Percentiles rank a stretch among this genome's conserved stretches.
These are phyloP conservation scores for Pugionium cornutum DNA, from an alignment of 345 rosid species.

Conservation along the genomic window DNA sequence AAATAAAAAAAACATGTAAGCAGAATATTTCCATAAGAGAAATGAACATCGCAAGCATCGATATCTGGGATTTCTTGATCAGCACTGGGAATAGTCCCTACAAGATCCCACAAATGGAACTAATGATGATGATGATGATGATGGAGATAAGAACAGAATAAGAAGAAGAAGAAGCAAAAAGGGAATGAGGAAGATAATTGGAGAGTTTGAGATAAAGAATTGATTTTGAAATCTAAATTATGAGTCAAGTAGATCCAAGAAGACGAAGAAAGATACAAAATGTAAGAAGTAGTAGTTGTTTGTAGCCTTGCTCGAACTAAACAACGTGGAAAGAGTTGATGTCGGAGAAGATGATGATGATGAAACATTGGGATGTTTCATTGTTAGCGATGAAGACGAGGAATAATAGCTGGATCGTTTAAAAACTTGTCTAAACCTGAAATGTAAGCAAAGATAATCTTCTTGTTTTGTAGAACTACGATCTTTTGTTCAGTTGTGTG, in stretches of 20 bases:
- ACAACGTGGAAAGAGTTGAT: constrained; percentile 19
- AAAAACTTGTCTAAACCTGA: constrained; percentile 6
- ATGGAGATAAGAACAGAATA: constrained; percentile 29
- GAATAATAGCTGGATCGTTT: constrained; percentile 1
- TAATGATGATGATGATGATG: constrained; percentile 43
- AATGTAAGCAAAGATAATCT: constrained; percentile 21
- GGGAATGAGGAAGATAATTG: constrained; percentile 56
- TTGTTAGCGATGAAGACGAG: constrained; percentile 55
- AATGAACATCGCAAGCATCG: too few relatives aligned
- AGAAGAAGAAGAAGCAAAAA: constrained; percentile 50
- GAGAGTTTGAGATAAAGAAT: constrained; percentile 54
- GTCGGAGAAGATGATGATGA: constrained; percentile 42
- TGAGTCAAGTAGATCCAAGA: constrained; percentile 57
- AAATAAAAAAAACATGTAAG: neutral
- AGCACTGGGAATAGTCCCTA: constrained; percentile 83
- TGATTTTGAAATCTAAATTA: constrained; percentile 33
- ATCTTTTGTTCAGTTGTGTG: constrained; percentile 20
- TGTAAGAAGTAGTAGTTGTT: neutral
- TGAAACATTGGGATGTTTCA: constrained; percentile 73
- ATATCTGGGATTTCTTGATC: constrained; percentile 29
- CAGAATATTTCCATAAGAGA: too few relatives aligned
- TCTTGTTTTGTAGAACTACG: constrained; percentile 7
- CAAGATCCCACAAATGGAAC: constrained; percentile 46
- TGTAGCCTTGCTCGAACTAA: constrained; percentile 21
- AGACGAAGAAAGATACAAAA: constrained; percentile 29